Base-by-base conservation (phyloP, 2,329 filamentous ascomycete genomes). In the Aureobasidium vineae region DNA sequence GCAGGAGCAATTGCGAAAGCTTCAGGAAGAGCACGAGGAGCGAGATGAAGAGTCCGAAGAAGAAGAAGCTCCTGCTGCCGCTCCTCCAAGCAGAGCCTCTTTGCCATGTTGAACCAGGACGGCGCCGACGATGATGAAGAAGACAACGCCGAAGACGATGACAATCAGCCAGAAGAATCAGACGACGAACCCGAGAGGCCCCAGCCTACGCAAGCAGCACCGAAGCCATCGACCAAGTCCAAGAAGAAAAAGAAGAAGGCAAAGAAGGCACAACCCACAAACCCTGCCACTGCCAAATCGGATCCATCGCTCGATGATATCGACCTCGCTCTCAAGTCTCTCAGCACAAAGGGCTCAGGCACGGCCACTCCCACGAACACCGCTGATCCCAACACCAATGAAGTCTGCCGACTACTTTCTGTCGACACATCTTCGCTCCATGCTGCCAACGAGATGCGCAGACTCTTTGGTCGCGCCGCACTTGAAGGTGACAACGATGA, bases 381-480 rank as follows among this genome's bases (percentile, higher is more conserved):
- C 49, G 66, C 70, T 5, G 73, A 77, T 66, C 75, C 77, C 63
- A 78, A 79, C 60, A 75, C 79, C 54, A 77, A 84, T 57, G 81
- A 81, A 80, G 68, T 85, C 75, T 77, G 79, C 67, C 75, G 82
- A 23, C 76, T 90, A 15, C 79, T 91, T 0, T 79, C 83, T 2
- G 80, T 91, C 61, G 88, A 90, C 71, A 85, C 88, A 0, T 85
- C 90, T 70, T 86, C 92, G 71, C 84, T 99, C 13, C 93, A 94
- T 74, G 91, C 91, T 8, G 83, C 89, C 41, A 96, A 97, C 73
- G 95, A 99, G 79, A 97, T 99, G 92, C 89, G 87, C 66, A 85
- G 84, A 70, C 79, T 91, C 0, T 91, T 91, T 75, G 89, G 89
- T 5, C 84, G 84, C 69, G 84, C 86, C 31, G 87, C 87, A 26